These are phyloP conservation scores for Przewalskia tangutica DNA, from an alignment of 257 asterid species.

Conservation along the genomic window DNA sequence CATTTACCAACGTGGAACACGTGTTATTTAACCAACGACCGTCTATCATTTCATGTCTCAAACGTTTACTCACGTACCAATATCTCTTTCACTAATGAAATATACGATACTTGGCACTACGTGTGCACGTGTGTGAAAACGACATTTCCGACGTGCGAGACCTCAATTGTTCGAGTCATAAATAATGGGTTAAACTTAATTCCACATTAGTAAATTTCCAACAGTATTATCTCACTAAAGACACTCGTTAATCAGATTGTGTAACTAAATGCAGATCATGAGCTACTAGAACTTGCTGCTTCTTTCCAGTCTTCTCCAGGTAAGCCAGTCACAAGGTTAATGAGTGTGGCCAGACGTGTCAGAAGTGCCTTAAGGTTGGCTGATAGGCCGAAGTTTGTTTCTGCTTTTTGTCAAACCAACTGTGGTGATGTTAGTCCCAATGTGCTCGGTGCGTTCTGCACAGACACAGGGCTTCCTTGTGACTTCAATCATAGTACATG, in stretches of 20 bases:
- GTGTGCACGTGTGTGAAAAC: too few relatives aligned
- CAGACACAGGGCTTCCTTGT: slow-evolving; percentile 89
- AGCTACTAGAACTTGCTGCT: slow-evolving; percentile 83
- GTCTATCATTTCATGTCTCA: too few relatives aligned
- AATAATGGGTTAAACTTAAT: too few relatives aligned
- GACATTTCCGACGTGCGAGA: too few relatives aligned
- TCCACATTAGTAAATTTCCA: too few relatives aligned
- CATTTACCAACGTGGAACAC: too few relatives aligned
- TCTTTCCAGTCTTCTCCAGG: slow-evolving; percentile 66
- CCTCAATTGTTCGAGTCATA: too few relatives aligned
- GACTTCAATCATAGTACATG: slow-evolving; percentile 98
- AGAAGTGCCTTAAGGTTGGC: slow-evolving; percentile 72
- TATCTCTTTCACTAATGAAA: too few relatives aligned
- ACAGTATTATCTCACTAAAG: neutral
- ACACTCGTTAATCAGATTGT: neutral
- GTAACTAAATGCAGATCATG: slow-evolving; percentile 53
- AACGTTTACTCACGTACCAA: too few relatives aligned
- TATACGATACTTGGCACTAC: too few relatives aligned
- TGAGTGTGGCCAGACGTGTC: slow-evolving; percentile 75
- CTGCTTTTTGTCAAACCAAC: slow-evolving; percentile 93
- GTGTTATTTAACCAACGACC: too few relatives aligned
- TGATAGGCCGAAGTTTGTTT: slow-evolving; percentile 70
- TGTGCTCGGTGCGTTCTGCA: slow-evolving; percentile 96
- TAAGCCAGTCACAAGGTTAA: slow-evolving; percentile 48
- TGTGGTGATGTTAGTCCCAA: slow-evolving; percentile 99